Evolutionary conservation across 768 basidiomycete species (phyloP), one percentile per base, ranked within the genome.

Genomic region (Rhodotorula babjevae): DNA sequence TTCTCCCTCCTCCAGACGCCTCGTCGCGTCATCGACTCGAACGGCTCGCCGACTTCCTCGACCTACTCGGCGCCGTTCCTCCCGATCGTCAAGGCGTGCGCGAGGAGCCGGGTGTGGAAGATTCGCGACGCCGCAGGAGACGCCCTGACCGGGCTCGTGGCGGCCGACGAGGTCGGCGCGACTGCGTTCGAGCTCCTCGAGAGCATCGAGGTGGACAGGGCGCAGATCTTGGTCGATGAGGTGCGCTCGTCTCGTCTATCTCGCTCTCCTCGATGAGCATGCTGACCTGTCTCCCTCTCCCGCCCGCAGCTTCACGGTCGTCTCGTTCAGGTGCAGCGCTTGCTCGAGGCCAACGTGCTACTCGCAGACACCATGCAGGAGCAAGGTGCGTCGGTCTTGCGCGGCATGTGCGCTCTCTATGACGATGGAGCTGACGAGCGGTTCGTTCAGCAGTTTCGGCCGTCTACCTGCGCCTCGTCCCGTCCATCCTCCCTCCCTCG

Each of bases 91-190:
- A 42, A 42, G 31, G 62, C 65, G 1, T 76, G 74, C 56, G 58
- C 62, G 1, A 52, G 18, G 44, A 72, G 71, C 56, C 56, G 65
- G 0, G 74, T 76, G 12, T 76, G 74, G 74, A 76, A 76, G 72
- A 76, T 76, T 33, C 71, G 75, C 25, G 72, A 73, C 16, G 69
- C 63, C 25, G 75, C 75, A 0, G 72, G 66, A 3, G 71, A 73
- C 31, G 75, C 75, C 0, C 36, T 76, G 11, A 76, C 75, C 5
- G 75, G 75, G 0, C 31, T 76, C 27, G 60, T 73, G 16, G 50
- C 71, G 21, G 55, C 68, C 2, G n/a, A 56, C 0, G 61, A 62
- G 31, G 71, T 69, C 10, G 65, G 62, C 2, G 36, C 10, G 2
- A 44, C 50, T 0, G 40, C n/a, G 40, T 12, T n/a, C 19, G 29